A percentile compares a stretch with the other conserved stretches of the same genome.
These are phyloP conservation scores for Aspergillus incahuasiensis DNA, from an alignment of 495 filamentous ascomycete species.

Conservation along the genomic window DNA sequence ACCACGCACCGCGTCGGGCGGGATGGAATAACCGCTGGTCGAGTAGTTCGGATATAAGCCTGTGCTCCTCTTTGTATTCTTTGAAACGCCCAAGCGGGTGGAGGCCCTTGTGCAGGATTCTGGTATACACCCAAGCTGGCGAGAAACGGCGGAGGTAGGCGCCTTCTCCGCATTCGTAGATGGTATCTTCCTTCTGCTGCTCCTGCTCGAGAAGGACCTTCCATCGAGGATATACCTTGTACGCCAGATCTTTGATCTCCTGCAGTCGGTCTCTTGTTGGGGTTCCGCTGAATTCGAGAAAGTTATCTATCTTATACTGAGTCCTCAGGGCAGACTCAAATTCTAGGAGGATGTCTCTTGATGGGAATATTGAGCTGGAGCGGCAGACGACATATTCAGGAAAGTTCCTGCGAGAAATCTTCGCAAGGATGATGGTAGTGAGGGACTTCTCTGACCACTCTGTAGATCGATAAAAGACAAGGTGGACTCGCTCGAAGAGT, in stretches of 20 bases:
- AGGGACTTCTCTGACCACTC: conserved; percentile 98
- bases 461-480: conserved; percentile 93
- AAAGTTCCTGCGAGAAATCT: conserved; percentile 81
- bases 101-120: conserved; percentile 84
- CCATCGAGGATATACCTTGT: conserved; percentile 79
- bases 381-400: conserved; percentile 87
- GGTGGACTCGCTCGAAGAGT: conserved; percentile 88
- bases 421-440: conserved; percentile 89
- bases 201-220: conserved; percentile 67
- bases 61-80: conserved; percentile 71
- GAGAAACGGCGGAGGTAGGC: conserved; percentile 88
- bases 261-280: conserved; percentile 60
- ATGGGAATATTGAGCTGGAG: conserved; percentile 81
- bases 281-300: conserved; percentile 81
- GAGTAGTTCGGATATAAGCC: conserved; percentile 70
- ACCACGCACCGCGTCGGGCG: conserved; percentile 84
- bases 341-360: conserved; percentile 69
- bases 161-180: conserved; percentile 83
- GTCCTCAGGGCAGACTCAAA: conserved; percentile 84
- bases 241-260: conserved; percentile 65
- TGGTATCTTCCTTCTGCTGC: conserved; percentile 68
- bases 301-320: conserved; percentile 75
- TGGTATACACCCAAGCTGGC: conserved; percentile 88
- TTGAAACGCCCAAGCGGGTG: conserved; percentile 81
- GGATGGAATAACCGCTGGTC: conserved; percentile 79